Evolutionary conservation across 2,329 filamentous ascomycete species (phyloP).

Genomic region (Penicillium oxalicum): DNA sequence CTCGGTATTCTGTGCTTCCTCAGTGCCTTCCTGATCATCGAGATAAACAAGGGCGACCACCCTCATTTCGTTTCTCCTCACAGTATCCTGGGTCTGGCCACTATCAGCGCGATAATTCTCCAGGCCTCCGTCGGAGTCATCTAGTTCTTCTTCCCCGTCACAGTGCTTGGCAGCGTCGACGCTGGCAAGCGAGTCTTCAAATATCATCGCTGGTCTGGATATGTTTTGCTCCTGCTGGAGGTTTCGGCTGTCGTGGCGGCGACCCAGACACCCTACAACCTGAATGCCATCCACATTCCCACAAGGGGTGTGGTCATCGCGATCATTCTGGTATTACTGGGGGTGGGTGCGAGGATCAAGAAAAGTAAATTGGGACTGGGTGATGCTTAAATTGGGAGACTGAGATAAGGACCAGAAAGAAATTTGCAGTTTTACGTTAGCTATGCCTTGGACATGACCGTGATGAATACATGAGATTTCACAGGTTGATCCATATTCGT

Average conservation of each 20-base stretch:
- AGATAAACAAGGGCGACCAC: conserved; percentile 71
- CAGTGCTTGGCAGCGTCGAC: conserved; percentile 69
- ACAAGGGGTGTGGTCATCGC: conserved; percentile 70
- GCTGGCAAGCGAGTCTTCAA: conserved; percentile 82
- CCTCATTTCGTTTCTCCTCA: conserved; percentile 70
- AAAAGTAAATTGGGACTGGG: conserved; percentile 66
- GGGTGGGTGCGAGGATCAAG: conserved; percentile 72
- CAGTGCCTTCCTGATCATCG: conserved; percentile 40
- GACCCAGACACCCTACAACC: conserved; percentile 69
- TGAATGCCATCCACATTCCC: conserved; percentile 62
- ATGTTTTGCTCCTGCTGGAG: conserved; percentile 63
- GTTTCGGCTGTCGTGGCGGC: conserved; percentile 69
- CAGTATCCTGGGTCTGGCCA: conserved; percentile 72
- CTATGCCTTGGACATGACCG: too few relatives aligned
- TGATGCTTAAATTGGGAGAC: not conserved
- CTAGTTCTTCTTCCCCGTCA: conserved; percentile 66
- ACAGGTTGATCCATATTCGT: too few relatives aligned
- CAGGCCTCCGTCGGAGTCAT: conserved; percentile 77
- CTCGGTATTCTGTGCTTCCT: conserved; percentile 44
- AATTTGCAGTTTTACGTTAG: too few relatives aligned
- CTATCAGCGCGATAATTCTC: conserved; percentile 61
- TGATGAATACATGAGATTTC: too few relatives aligned
- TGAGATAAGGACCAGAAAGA: too few relatives aligned
- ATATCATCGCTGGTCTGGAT: conserved; percentile 76
- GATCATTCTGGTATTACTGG: conserved; percentile 59